Percentiles rank a stretch among this genome's conserved stretches.
Conservation (phyloP, 441 rosid species). For the Dalechampia spathulata region DNA sequence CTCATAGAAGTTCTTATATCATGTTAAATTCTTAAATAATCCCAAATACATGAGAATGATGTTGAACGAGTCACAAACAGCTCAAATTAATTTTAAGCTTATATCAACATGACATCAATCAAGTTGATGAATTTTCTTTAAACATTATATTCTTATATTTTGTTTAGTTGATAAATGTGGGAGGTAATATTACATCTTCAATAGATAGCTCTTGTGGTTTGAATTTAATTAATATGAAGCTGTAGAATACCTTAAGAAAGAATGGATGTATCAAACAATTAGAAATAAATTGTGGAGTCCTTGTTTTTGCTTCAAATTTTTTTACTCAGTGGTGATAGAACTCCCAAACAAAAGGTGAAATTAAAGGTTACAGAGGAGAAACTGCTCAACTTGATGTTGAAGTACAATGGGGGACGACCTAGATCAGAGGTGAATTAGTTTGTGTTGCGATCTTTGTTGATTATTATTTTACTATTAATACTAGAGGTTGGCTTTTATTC, state of each 20-base stretch:
- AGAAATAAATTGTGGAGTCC: not conserved
- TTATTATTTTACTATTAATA: not conserved
- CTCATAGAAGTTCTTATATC: no score
- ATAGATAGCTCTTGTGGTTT: not conserved
- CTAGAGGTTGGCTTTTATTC: not conserved
- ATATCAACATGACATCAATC: no score
- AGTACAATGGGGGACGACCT: conserved; percentile 98
- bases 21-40: no score
- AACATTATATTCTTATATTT: no score
- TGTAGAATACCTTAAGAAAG: not conserved
- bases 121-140: no score
- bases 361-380: conserved; percentile 98
- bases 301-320: conserved; percentile 15
- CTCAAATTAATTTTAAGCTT: no score
- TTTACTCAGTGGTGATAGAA: conserved; percentile 89
- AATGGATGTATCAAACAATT: not conserved
- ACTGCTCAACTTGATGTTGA: conserved; percentile 86
- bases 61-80: no score
- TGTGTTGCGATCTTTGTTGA: conserved; percentile 3
- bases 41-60: no score
- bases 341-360: conserved; percentile 99
- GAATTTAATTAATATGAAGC: not conserved
- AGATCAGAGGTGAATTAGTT: conserved; percentile 74
- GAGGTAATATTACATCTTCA: no score
- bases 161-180: no score